These are phyloP conservation scores for Camellia lanceoleosa DNA, from an alignment of 148 eudicot genomes.

Conservation along the genomic window DNA sequence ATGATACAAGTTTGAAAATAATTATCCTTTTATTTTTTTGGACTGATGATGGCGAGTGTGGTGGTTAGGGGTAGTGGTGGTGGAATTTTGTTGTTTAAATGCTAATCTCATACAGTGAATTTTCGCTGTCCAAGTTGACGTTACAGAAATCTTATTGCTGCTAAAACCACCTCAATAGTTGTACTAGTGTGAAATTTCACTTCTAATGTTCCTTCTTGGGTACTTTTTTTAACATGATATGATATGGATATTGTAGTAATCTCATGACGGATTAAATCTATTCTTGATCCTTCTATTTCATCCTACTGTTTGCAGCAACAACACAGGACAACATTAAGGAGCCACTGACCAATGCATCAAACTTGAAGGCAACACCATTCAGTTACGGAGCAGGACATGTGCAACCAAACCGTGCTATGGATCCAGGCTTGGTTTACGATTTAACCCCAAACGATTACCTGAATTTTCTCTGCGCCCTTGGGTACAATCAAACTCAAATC, in stretches of 20 bases:
- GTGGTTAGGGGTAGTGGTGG: no score
- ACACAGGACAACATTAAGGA: conserved; percentile 47
- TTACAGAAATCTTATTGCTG: background rate
- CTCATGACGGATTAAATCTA: background rate
- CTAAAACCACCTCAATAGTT: background rate
- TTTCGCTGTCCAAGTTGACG: no score
- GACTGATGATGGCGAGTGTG: no score
- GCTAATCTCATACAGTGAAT: no score
- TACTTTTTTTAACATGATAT: background rate
- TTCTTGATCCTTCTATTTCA: background rate
- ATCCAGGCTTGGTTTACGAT: conserved; percentile 88
- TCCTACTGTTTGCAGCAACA: conserved; percentile 43
- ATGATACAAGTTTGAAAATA: background rate
- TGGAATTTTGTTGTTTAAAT: no score
- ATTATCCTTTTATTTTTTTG: no score
- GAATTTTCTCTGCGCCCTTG: conserved; percentile 58
- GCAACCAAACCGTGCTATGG: conserved; percentile 74
- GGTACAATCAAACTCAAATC: conserved; percentile 55
- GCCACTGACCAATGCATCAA: conserved; percentile 59
- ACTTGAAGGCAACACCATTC: conserved; percentile 56
- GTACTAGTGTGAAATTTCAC: background rate
- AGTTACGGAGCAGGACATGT: conserved; percentile 86
- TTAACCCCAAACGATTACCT: conserved; percentile 51
- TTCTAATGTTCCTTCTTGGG: background rate
- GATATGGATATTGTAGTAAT: background rate